A percentile compares a stretch with the other conserved stretches of the same genome.
phyloP scores from a whole-genome alignment of 2,329 filamentous ascomycete genomes.

The Lasiodiplodia sp. region DNA sequence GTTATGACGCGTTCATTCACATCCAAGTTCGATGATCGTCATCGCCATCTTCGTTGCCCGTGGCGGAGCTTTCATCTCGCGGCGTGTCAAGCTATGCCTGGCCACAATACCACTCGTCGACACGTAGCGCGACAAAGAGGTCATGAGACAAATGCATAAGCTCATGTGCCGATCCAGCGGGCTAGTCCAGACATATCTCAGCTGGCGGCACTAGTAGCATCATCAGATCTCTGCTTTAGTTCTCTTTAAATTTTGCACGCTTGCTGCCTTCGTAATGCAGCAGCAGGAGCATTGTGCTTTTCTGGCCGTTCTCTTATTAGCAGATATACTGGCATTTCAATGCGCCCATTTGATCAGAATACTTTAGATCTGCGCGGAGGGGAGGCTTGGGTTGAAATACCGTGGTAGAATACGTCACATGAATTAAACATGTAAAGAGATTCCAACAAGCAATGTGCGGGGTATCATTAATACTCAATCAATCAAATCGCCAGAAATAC shows the following conservation, averaged over 20 bases:
- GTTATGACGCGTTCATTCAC: neutral
- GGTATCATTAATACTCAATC: constrained; percentile 18
- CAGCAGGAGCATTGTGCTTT: neutral
- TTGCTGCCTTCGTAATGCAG: too few relatives aligned
- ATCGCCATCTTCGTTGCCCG: neutral
- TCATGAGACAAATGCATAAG: neutral
- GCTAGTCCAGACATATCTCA: neutral
- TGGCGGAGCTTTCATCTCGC: neutral
- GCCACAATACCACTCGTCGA: neutral
- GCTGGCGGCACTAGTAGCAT: neutral
- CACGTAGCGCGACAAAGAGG: neutral
- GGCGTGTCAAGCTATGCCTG: constrained; percentile 5
- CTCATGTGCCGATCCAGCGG: neutral
- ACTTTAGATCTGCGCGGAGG: neutral
- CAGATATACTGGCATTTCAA: neutral
- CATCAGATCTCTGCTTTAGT: too few relatives aligned
- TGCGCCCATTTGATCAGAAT: neutral
- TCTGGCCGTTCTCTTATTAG: neutral
- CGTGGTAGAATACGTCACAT: neutral
- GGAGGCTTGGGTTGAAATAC: neutral
- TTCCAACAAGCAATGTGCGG: neutral
- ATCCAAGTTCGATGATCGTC: neutral
- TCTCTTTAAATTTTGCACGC: too few relatives aligned
- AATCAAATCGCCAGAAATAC: constrained; percentile 19
- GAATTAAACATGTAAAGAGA: neutral